Evolutionary conservation across 176 grass and related monocot species (phyloP).

Genomic region (Lolium rigidum): DNA sequence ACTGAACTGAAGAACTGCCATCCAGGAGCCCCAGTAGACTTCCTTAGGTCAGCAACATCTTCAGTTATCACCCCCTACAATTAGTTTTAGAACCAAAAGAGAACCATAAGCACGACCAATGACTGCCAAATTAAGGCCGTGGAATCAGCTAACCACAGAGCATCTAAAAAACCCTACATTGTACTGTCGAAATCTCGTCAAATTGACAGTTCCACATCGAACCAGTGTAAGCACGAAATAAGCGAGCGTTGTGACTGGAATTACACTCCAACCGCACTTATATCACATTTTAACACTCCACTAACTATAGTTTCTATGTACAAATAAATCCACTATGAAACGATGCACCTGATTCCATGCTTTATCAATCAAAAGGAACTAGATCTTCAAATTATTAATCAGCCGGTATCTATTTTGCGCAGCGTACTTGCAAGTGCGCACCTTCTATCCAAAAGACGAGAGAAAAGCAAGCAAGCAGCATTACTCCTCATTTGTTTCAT

Average conservation of each 20-base stretch:
- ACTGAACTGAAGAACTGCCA: conserved; percentile 98
- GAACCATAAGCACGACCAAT: conserved; percentile 28
- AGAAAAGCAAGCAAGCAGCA: background rate
- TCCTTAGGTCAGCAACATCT: conserved; percentile 81
- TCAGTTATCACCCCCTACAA: conserved; percentile 91
- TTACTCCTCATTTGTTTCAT: background rate
- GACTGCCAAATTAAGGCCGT: background rate
- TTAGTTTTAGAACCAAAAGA: conserved; percentile 19
- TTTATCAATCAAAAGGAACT: background rate
- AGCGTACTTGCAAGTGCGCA: background rate
- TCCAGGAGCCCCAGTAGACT: conserved; percentile 84
- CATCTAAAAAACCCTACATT: background rate
- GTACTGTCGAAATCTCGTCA: background rate
- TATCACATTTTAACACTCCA: conserved; percentile 4
- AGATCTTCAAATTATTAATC: too few relatives aligned
- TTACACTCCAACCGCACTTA: background rate
- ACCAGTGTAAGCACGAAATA: conserved; percentile 11
- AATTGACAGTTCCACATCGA: background rate
- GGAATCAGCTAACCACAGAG: background rate
- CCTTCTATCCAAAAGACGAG: background rate
- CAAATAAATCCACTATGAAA: too few relatives aligned
- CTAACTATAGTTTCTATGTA: too few relatives aligned
- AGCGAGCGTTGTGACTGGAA: background rate
- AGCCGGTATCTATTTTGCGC: background rate
- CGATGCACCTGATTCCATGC: too few relatives aligned